Conservation (phyloP, 371 early-diverging fungal species). For the Coemansia sp. region DNA sequence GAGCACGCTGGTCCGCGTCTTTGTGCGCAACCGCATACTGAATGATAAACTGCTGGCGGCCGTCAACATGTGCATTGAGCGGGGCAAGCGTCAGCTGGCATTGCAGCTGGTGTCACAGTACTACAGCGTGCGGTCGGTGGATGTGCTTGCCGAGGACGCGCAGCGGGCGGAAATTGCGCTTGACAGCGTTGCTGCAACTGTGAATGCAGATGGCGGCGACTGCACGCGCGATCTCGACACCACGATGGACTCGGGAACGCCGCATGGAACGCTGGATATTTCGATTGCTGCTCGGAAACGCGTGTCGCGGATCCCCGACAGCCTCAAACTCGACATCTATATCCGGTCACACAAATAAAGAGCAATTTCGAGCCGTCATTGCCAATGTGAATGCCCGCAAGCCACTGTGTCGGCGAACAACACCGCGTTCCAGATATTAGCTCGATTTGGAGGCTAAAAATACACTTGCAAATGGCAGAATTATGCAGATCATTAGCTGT, state of each 20-base stretch:
- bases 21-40: constrained; percentile 41
- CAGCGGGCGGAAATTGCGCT: constrained; percentile 16
- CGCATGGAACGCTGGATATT: constrained; percentile 12
- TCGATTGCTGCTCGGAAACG: constrained; percentile 8
- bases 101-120: constrained; percentile 35
- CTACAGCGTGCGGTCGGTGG: constrained; percentile 28
- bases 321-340: constrained; percentile 31
- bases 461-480: too few species aligned
- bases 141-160: constrained; percentile 29
- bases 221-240: constrained; percentile 1
- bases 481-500: neutral
- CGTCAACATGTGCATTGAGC: constrained; percentile 26
- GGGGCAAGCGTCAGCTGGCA: constrained; percentile 34
- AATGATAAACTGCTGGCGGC: constrained; percentile 32
- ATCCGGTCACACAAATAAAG: constrained; percentile 25
- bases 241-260: constrained; percentile 2
- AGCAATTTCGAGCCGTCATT: neutral
- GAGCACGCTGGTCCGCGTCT: constrained; percentile 26
- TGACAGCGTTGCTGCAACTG: neutral
- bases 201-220: neutral
- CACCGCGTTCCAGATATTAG: too few species aligned
- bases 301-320: constrained; percentile 9
- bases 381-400: too few species aligned
- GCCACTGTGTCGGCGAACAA: too few species aligned
- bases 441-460: too few species aligned